Base-by-base conservation (phyloP, 169 alveolate genomes). In the Plasmodium blacklocki region DNA sequence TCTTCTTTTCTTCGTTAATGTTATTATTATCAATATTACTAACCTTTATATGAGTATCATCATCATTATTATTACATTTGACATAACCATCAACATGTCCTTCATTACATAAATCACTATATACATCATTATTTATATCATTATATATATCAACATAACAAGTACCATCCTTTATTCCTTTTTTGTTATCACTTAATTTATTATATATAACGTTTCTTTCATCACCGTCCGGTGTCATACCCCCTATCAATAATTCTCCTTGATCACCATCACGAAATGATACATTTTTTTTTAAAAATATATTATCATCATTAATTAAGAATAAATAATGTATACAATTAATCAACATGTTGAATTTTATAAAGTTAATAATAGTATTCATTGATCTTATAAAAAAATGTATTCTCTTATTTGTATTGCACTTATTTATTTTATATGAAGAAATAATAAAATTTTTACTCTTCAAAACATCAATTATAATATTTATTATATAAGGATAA, bases 301-400 rank as follows among this genome's bases (percentile, higher is more conserved):
- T 23, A 14, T 66, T 39, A 18, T 59, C 59, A 49, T 78, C 67
- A n/a, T 64, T 71, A 19, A 78, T 23, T 7, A 18, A 15, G 26
- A 78, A 78, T 67, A 78, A 2, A 58, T 64, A 45, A 63, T 64
- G n/a, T 4, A 78, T 80, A 45, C 72, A 78, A 23, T 66, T 78
- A 56, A 75, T 50, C 21, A 78, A 50, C 29, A 78, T 78, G 8
- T 66, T 78, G 29, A 78, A 78, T 70, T 66, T 78, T 78, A 78
- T 78, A 26, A 78, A 66, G 1, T 19, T 1, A 15, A 54, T 29
- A 19, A 71, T 29, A 9, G 12, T 58, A 12, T 58, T 78, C 21
- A 78, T 29, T 0, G 63, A 67, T 12, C 21, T 59, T n/a, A 78
- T 26, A 19, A 78, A 50, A 66, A 64, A 58, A 45, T 58, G 39